A percentile compares a stretch with the other conserved stretches of the same genome.
phyloP scores from a whole-genome alignment of 306 rosid genomes.

The Cicer pinnatifidum region DNA sequence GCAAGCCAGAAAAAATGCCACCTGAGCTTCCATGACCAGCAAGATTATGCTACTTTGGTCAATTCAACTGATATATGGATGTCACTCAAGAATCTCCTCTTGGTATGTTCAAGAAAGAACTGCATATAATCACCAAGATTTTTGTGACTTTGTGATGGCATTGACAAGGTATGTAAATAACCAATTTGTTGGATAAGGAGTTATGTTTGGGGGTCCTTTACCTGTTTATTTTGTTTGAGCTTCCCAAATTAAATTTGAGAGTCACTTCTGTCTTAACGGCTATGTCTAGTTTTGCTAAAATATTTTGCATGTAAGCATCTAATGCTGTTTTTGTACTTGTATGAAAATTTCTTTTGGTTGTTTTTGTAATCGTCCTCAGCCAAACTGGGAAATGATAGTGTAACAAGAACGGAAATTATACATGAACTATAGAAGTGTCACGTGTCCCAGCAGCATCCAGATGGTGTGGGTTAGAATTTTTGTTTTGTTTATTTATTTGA shows the following conservation, averaged over 20 bases:
- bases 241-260: slow-evolving; percentile 38
- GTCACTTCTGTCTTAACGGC: slow-evolving; percentile 25
- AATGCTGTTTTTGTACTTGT: slow-evolving; percentile 30
- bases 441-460: slow-evolving; percentile 10
- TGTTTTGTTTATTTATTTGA: slow-evolving; percentile 32
- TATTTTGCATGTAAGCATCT: slow-evolving; percentile 37
- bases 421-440: slow-evolving; percentile 5
- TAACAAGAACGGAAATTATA: slow-evolving; percentile 26
- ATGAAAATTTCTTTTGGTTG: slow-evolving; percentile 26
- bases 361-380: slow-evolving; percentile 23
- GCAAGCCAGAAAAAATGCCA: slow-evolving; percentile 39
- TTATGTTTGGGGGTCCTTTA: slow-evolving; percentile 21
- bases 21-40: slow-evolving; percentile 18
- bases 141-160: slow-evolving; percentile 46
- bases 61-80: slow-evolving; percentile 27
- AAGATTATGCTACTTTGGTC: slow-evolving; percentile 38
- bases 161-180: slow-evolving; percentile 44
- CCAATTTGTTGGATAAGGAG: slow-evolving; percentile 41
- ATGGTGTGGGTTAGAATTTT: slow-evolving; percentile 23
- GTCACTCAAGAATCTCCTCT: slow-evolving; percentile 33
- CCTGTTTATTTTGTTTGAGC: slow-evolving; percentile 44
- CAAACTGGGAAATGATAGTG: slow-evolving; percentile 37
- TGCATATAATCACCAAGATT: slow-evolving; percentile 38
- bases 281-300: slow-evolving; percentile 27
- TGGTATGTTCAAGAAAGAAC: slow-evolving; percentile 36